Evolutionary conservation across 2,329 filamentous ascomycete species (phyloP).

Genomic region (Beauveria sp.): DNA sequence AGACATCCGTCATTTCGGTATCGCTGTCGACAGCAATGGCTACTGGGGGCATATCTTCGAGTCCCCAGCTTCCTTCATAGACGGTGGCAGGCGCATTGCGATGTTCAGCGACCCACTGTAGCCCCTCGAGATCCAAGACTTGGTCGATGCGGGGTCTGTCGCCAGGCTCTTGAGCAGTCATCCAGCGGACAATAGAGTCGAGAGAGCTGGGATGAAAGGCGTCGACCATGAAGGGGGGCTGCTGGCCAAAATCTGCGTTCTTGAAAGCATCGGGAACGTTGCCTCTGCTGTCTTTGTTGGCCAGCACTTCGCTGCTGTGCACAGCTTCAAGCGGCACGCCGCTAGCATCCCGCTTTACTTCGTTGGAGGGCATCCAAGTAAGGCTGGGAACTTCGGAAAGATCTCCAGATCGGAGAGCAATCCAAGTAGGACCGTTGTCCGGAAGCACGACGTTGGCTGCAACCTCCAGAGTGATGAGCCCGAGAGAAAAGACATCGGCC

Average conservation of each 20-base stretch:
- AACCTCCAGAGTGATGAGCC: constrained; percentile 89
- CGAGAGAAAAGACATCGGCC: constrained; percentile 88
- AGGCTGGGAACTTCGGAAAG: constrained; percentile 82
- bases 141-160: constrained; percentile 68
- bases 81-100: constrained; percentile 86
- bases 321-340: constrained; percentile 36
- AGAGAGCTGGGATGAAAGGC: constrained; percentile 64
- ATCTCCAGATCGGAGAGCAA: constrained; percentile 80
- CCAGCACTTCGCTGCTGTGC: constrained; percentile 27
- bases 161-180: constrained; percentile 71
- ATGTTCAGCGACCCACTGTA: constrained; percentile 71
- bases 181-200: constrained; percentile 76
- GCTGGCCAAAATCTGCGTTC: constrained; percentile 47
- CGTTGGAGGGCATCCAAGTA: constrained; percentile 68
- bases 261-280: constrained; percentile 38
- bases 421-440: constrained; percentile 87
- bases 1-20: constrained; percentile 55
- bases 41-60: constrained; percentile 45
- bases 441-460: constrained; percentile 90
- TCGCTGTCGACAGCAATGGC: constrained; percentile 34
- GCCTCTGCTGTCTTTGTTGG: constrained; percentile 25
- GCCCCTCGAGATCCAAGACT: constrained; percentile 63
- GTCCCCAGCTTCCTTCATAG: constrained; percentile 94
- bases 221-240: constrained; percentile 87
- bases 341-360: constrained; percentile 65